Evolutionary conservation across 192 early-diverging fungal species (phyloP), one percentile per base, ranked within the genome.

Genomic region (Coemansia sp.): DNA sequence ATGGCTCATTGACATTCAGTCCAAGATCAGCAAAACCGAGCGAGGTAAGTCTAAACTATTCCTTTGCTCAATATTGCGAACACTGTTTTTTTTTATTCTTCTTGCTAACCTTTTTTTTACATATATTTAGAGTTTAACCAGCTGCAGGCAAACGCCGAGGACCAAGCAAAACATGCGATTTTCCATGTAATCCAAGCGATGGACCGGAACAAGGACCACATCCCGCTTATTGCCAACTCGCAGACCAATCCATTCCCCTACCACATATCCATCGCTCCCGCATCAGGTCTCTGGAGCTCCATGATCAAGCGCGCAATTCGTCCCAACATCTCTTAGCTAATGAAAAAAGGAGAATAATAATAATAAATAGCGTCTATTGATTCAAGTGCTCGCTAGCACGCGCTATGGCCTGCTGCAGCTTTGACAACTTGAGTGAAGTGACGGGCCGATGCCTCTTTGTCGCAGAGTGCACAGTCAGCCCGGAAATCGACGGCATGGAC

Each of bases 251-350:
- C 79, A 20, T 82, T 82, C 32, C 79, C 79, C 0, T 76, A 70
- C 54, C 79, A 82, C 64, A 82, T 82, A 24, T 49, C 61, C 17
- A 64, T 82, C 3, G 64, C 70, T 0, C 70, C 79, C 9, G 58
- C 63, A 4, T 63, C 79, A 0, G 79, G 79, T 6, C 47, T 82
- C 7, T 82, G 79, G 79, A 70, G 67, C 49, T 76, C 73, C n/a
- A 82, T 82, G 79, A 68, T 82, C 54, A 82, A 82, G 39, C 69
- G 79, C 0, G 79, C 79, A 15, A 82, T 82, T 14, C 74, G 67
- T 22, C 73, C 79, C 2, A 58, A 69, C 31, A 57, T 58, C 1
- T 64, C 64, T 12, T 72, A 59, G 35, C 5, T 36, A 6, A 37
- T 8, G 4, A 29, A 41, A 62, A 20, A 32, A 4, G 8, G 40